Conservation (phyloP, 768 basidiomycete genomes). For the Calocybe indica region DNA sequence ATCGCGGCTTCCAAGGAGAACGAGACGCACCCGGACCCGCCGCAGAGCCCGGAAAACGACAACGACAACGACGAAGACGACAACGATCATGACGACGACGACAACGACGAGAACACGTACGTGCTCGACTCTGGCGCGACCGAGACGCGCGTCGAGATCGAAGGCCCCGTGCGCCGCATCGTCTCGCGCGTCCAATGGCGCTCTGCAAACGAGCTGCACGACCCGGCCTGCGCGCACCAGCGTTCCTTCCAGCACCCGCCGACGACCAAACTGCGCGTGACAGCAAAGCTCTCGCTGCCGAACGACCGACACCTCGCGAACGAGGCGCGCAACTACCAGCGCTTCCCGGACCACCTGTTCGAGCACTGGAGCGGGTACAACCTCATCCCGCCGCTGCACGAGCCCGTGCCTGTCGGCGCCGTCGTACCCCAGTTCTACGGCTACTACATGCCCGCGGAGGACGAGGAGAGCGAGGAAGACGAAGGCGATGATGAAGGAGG, state of each 20-base stretch:
- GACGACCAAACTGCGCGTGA: constrained; percentile 33
- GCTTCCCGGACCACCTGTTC: constrained; percentile 38
- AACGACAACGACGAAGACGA: too few relatives aligned
- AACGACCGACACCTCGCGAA: constrained; percentile 28
- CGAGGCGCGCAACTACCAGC: constrained; percentile 40
- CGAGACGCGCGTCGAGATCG: constrained; percentile 1
- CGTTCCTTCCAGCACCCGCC: constrained; percentile 16
- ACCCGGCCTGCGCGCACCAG: constrained; percentile 25
- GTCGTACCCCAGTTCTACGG: constrained; percentile 63
- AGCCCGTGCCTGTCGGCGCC: constrained; percentile 42
- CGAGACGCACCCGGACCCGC: too few relatives aligned
- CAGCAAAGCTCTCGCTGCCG: constrained; percentile 37
- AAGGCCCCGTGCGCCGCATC: constrained; percentile 10
- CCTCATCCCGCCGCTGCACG: constrained; percentile 30
- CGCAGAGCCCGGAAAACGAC: too few relatives aligned
- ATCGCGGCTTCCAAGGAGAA: background rate
- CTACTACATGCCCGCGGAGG: constrained; percentile 34
- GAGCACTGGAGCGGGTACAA: constrained; percentile 48
- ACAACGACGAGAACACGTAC: background rate
- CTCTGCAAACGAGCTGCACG: constrained; percentile 11
- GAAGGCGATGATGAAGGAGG: background rate
- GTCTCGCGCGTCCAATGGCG: constrained; percentile 23
- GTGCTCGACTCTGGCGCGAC: background rate
- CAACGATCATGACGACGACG: background rate
- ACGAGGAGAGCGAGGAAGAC: constrained; percentile 2